phyloP scores from a whole-genome alignment of 73 alveolate genomes.

The Paramecium biaurelia region DNA sequence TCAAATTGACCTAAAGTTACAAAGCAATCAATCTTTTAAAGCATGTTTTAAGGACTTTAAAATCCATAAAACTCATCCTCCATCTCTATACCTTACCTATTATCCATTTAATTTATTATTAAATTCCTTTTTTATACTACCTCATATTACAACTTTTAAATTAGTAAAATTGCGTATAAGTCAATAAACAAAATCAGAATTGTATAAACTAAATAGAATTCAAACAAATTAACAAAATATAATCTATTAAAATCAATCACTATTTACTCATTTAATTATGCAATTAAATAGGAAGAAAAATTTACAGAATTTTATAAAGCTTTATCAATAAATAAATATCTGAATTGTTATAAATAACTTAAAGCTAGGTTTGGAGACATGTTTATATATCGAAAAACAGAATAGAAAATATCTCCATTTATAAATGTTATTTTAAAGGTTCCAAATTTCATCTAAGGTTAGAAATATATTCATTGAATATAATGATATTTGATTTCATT shows the following conservation, averaged over 20 bases:
- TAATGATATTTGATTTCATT: too few species aligned
- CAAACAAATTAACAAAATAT: background rate
- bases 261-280: background rate
- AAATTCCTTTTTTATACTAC: background rate
- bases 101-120: constrained; percentile 15
- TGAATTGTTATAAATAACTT: too few species aligned
- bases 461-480: too few species aligned
- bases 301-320: too few species aligned
- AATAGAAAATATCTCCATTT: too few species aligned
- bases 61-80: constrained; percentile 1
- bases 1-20: background rate
- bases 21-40: constrained; percentile 8
- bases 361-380: too few species aligned
- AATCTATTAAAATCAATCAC: background rate
- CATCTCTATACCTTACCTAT: constrained; percentile 8
- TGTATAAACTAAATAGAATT: background rate
- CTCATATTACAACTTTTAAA: background rate
- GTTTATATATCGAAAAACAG: too few species aligned
- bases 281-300: too few species aligned
- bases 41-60: background rate
- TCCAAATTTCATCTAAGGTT: too few species aligned
- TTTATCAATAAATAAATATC: too few species aligned
- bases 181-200: background rate
- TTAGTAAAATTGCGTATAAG: background rate
- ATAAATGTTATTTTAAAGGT: too few species aligned